Evolutionary conservation across 192 early-diverging fungal species (phyloP).

Genomic region (Backusella mclennaniae): DNA sequence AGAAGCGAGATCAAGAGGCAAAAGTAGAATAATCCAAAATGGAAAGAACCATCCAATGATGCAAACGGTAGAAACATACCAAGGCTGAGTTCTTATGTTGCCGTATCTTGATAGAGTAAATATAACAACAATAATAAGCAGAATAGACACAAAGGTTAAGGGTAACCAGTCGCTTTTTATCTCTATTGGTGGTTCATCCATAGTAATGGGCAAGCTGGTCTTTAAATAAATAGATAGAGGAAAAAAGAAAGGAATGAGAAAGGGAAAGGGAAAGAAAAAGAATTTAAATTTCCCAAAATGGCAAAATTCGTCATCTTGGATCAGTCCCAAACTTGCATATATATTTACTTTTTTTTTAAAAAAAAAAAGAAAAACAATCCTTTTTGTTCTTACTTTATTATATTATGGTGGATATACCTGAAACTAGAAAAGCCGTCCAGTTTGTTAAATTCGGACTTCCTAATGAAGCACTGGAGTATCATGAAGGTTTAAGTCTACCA

Average conservation of each 20-base stretch:
- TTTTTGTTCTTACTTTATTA: not conserved
- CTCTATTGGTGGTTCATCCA: slow-evolving; percentile 6
- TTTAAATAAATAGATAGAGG: not conserved
- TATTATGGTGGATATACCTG: slow-evolving; percentile 7
- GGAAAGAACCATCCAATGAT: slow-evolving; percentile 88
- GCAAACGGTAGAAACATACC: slow-evolving; percentile 79
- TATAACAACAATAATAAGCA: slow-evolving; percentile 56
- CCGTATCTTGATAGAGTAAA: slow-evolving; percentile 77
- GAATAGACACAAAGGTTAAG: slow-evolving; percentile 47
- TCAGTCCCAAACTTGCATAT: not conserved
- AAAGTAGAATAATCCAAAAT: slow-evolving; percentile 86
- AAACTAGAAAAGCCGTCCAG: slow-evolving; percentile 20
- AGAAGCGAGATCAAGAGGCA: slow-evolving; percentile 88
- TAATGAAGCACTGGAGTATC: not conserved
- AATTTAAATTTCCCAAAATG: not conserved
- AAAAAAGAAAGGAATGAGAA: slow-evolving; percentile 10
- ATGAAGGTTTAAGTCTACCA: slow-evolving; percentile 2
- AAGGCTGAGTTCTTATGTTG: slow-evolving; percentile 67
- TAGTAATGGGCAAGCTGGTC: not conserved
- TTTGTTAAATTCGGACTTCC: slow-evolving; percentile 8
- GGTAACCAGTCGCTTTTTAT: slow-evolving; percentile 23
- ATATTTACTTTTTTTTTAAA: not conserved
- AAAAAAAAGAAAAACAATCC: too few relatives aligned
- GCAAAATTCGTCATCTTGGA: slow-evolving; percentile 1
- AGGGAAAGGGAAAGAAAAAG: not conserved